phyloP scores from a whole-genome alignment of 1,284 basidiomycete species.

The Ceratobasidium sp. region DNA sequence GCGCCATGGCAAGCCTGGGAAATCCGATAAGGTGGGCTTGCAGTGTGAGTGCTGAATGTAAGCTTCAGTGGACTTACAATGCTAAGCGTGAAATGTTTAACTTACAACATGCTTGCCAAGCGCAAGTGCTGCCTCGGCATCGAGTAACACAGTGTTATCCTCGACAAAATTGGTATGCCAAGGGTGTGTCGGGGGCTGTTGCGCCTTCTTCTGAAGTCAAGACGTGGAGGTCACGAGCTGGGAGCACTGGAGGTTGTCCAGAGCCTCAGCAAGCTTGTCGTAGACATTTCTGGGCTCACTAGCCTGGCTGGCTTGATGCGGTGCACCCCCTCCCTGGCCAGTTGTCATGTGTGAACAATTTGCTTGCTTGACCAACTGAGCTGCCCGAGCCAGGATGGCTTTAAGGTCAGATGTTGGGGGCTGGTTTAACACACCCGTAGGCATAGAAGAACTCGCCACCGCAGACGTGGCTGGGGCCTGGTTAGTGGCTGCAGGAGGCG shows the following conservation, averaged over 20 bases:
- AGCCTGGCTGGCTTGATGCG: no score
- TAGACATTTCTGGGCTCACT: no score
- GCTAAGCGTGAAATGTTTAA: not conserved
- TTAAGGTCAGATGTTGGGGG: not conserved
- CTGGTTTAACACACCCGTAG: not conserved
- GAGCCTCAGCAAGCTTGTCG: no score
- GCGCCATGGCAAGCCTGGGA: constrained; percentile 1
- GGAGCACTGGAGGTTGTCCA: no score
- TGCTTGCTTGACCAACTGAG: not conserved
- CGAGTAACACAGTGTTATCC: not conserved
- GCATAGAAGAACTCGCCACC: not conserved
- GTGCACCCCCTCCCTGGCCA: no score
- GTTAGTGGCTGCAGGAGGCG: no score
- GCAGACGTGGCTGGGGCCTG: no score
- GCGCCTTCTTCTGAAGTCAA: no score
- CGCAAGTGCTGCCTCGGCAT: not conserved
- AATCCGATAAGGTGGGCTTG: not conserved
- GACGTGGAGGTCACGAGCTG: no score
- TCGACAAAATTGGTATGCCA: not conserved
- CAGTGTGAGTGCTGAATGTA: not conserved
- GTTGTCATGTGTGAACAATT: no score
- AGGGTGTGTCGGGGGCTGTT: no score
- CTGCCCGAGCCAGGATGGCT: not conserved
- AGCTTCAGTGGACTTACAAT: not conserved
- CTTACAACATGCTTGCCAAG: constrained; percentile 12